Evolutionary conservation across 140 eudicot genomes (phyloP).

Genomic region (Bidens hawaiensis): DNA sequence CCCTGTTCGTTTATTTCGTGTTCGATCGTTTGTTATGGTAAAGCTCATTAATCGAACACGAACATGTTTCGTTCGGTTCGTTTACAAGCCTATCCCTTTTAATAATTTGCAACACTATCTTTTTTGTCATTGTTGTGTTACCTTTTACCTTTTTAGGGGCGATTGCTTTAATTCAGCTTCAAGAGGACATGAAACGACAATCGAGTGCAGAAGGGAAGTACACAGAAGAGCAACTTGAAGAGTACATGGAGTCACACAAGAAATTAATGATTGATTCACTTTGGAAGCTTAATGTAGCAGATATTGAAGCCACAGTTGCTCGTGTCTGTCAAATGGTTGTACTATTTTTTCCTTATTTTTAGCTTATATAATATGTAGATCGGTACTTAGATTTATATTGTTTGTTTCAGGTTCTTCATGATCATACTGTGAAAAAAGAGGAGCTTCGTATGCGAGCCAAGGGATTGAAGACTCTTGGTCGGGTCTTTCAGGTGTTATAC

Average conservation of each 20-base stretch:
- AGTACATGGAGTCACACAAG: conserved; percentile 86
- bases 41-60: too few relatives aligned
- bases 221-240: conserved; percentile 82
- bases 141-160: conserved; percentile 51
- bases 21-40: too few relatives aligned
- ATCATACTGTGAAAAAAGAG: conserved; percentile 65
- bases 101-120: background rate
- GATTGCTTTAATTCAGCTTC: conserved; percentile 88
- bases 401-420: conserved; percentile 76
- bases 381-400: conserved; percentile 1
- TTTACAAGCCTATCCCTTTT: too few relatives aligned
- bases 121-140: background rate
- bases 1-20: too few relatives aligned
- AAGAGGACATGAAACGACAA: conserved; percentile 90
- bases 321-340: conserved; percentile 91
- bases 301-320: conserved; percentile 79
- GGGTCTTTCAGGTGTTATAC: conserved; percentile 70
- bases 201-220: conserved; percentile 78
- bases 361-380: background rate
- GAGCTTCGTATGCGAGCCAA: conserved; percentile 89
- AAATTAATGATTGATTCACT: conserved; percentile 86
- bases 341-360: background rate
- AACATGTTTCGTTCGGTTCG: too few relatives aligned
- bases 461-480: conserved; percentile 84
- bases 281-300: conserved; percentile 96